Percentiles rank a stretch among this genome's conserved stretches.
These are phyloP conservation scores for Camellia oleifera DNA, from an alignment of 179 eudicot species.

Conservation along the genomic window DNA sequence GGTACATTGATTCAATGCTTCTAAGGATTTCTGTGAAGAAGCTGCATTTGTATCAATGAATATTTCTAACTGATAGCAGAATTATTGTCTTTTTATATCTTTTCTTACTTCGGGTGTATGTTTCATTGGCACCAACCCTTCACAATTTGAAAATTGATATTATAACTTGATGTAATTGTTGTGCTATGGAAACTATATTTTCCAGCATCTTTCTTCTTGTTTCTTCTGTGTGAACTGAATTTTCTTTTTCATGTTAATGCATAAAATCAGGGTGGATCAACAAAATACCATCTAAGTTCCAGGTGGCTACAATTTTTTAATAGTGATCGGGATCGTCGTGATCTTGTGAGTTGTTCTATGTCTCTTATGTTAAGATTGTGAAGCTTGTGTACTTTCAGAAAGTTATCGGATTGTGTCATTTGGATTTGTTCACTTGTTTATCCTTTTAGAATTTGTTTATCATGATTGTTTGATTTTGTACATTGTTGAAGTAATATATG, in stretches of 20 bases:
- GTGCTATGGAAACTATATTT: neutral
- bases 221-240: neutral
- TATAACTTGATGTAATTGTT: neutral
- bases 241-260: conserved; percentile 10
- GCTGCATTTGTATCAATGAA: neutral
- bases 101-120: neutral
- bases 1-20: neutral
- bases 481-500: neutral
- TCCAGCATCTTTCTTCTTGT: neutral
- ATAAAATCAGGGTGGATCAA: conserved; percentile 81
- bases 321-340: conserved; percentile 97
- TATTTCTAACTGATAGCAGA: neutral
- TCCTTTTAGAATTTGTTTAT: neutral
- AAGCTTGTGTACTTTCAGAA: neutral
- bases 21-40: neutral
- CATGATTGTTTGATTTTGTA: neutral
- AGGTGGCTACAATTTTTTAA: conserved; percentile 93
- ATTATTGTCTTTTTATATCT: neutral
- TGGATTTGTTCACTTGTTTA: conserved; percentile 7
- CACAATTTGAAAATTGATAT: neutral
- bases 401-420: neutral
- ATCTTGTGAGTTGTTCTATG: conserved; percentile 68
- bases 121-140: neutral
- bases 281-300: conserved; percentile 86
- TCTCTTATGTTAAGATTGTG: neutral